Percentiles rank a stretch among this genome's conserved stretches.
Conservation (phyloP, 78 protist species). For the Dictyostelium brefeldianum region DNA sequence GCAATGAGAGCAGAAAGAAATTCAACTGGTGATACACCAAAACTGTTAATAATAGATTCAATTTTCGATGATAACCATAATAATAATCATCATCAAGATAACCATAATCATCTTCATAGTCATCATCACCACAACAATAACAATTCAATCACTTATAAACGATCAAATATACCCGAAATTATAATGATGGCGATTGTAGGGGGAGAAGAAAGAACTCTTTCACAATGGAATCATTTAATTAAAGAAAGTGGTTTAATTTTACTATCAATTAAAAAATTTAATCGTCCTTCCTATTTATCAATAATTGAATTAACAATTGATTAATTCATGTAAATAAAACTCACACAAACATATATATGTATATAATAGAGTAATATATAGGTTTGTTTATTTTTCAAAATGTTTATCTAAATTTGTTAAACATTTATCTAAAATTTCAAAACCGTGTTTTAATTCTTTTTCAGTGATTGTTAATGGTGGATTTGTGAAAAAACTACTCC, state of each 20-base stretch:
- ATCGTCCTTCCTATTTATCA: slow-evolving; percentile 33
- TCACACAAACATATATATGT: too few relatives aligned
- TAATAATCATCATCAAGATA: not conserved
- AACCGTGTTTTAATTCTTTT: slow-evolving; percentile 60
- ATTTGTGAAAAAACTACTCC: slow-evolving; percentile 54
- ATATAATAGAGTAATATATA: too few relatives aligned
- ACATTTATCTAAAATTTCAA: slow-evolving; percentile 65
- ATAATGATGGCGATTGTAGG: slow-evolving; percentile 57
- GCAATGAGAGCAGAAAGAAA: slow-evolving; percentile 26
- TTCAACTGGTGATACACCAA: not conserved
- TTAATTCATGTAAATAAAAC: too few relatives aligned
- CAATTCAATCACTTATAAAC: not conserved
- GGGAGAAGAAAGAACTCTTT: slow-evolving; percentile 10
- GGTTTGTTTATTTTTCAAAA: slow-evolving; percentile 67
- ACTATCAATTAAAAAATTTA: not conserved
- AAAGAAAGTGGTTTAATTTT: slow-evolving; percentile 26
- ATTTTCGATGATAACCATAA: slow-evolving; percentile 17
- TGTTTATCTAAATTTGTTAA: slow-evolving; percentile 72
- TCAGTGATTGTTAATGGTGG: slow-evolving; percentile 84
- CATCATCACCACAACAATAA: too few relatives aligned
- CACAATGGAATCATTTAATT: slow-evolving; percentile 49
- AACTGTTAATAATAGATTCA: slow-evolving; percentile 26
- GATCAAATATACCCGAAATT: slow-evolving; percentile 10
- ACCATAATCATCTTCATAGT: too few relatives aligned
- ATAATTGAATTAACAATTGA: slow-evolving; percentile 37